These are phyloP conservation scores for Metschnikowia cubensis DNA, from an alignment of 805 yeast species.

Conservation along the genomic window DNA sequence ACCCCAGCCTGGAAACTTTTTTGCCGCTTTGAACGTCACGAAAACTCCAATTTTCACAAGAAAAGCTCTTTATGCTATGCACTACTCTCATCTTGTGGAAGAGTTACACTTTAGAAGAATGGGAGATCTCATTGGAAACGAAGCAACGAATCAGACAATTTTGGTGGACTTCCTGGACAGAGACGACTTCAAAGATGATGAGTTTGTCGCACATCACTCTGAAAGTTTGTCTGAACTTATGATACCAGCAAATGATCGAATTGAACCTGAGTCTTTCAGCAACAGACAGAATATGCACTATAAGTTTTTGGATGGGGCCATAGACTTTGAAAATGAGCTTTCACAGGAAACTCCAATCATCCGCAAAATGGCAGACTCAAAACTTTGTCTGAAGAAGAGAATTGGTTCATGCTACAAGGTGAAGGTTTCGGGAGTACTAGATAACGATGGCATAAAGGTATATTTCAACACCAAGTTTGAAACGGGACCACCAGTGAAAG, in stretches of 20 bases:
- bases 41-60: slow-evolving; percentile 29
- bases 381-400: slow-evolving; percentile 53
- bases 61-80: slow-evolving; percentile 36
- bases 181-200: slow-evolving; percentile 30
- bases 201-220: neutral
- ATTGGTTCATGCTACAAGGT: slow-evolving; percentile 54
- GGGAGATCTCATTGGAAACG: slow-evolving; percentile 52
- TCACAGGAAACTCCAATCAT: slow-evolving; percentile 7
- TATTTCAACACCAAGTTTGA: slow-evolving; percentile 54
- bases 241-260: neutral
- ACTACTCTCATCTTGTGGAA: slow-evolving; percentile 60
- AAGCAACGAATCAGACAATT: slow-evolving; percentile 51
- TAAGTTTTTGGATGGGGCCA: slow-evolving; percentile 53
- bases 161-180: slow-evolving; percentile 45
- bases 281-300: slow-evolving; percentile 45
- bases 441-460: slow-evolving; percentile 14
- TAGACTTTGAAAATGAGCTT: slow-evolving; percentile 26
- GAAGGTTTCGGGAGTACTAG: slow-evolving; percentile 29
- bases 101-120: slow-evolving; percentile 64
- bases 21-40: slow-evolving; percentile 19
- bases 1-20: slow-evolving; percentile 17
- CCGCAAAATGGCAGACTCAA: slow-evolving; percentile 44
- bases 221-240: neutral
- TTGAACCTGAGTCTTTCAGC: slow-evolving; percentile 23
- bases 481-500: slow-evolving; percentile 42